Evolutionary conservation across 164 flowering plant species (phyloP), one percentile per base, ranked within the genome.

Genomic region (Tetracentron sinense): DNA sequence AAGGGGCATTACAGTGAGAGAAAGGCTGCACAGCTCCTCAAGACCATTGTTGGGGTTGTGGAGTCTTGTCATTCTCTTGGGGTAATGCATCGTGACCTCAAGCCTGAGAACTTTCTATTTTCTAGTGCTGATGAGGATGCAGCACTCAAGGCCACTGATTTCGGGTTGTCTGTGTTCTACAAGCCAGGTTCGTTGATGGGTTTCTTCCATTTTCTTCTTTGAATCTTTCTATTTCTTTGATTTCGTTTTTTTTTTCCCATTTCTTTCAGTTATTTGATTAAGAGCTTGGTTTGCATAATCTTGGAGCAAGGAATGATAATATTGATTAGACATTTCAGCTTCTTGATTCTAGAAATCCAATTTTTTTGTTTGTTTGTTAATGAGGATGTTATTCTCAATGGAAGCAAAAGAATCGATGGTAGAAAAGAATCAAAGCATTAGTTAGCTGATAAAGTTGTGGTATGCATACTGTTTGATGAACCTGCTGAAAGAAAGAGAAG

Each of bases 31-130:
- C 69, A 76, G 61, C 64, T 89, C 61, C 83, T 88, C 58, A 86
- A 86, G 75, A 83, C 85, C 0, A 88, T 92, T 66, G 87, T 88
- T 26, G 84, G 84, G 2, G 98, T 92, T 28, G 93, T 92, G 23
- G 92, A 92, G 80, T 83, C 78, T 38, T 92, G 98, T 66, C 98
- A 92, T 67, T 86, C 96, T 44, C 87, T 90, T 58, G 98, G 98
- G 23, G 97, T 91, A 23, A 84, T 91, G 88, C 97, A 91, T 75
- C 73, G 97, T 47, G 97, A 91, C 71, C 83, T 92, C 60, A 92
- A 92, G 82, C 98, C 98, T 38, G 98, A 92, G 84, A 92, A 92
- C 68, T 92, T 92, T 81, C 75, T 92, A 78, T 87, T 92, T 57
- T 78, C 75, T 63, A 71, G 65, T 20, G 27, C 77, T 27, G 80